Base-by-base conservation (phyloP, 768 basidiomycete genomes). In the Termitomyces titanicus region DNA sequence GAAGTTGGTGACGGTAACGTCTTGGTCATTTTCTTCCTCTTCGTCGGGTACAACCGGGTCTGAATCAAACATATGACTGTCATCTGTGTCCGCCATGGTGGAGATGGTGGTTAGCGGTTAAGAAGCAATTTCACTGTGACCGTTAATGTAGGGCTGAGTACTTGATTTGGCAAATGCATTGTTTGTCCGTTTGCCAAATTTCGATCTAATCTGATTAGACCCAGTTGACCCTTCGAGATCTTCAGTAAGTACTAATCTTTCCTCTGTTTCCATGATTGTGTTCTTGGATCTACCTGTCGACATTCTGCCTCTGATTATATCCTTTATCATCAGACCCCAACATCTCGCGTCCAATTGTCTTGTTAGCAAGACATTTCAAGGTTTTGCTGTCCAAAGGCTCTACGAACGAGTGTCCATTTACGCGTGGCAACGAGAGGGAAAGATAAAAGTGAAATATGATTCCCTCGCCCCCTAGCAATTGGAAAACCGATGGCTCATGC, bases 351-450 rank as follows among this genome's bases (percentile, higher is more conserved):
- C 63, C 0, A 61, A 76, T 6, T 86, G 83, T 63, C 77, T 84
- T 5, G 86, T 91, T 20, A 84, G 78, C 66, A 78, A 73, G 46
- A 53, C 69, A 0, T 89, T 91, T 61, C 69, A 81, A 57, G 42
- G 57, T 1, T 84, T 83, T 58, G 77, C 83, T 0, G 66, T 72
- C 2, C 72, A 77, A 10, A 57, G 67, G 27, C 72, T 92, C 22
- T 93, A 92, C 61, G 71, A 77, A 24, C 72, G 76, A 12, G 74
- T 84, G 17, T 77, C 72, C 42, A 82, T 92, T 43, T 85, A 83
- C 67, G 77, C 88, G 15, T 90, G 88, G 89, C 81, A 89, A 53
- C 84, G 73, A 60, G 78, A 84, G 31, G 78, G 76, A 13, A 92
- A 88, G 64, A 64, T 61, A 9, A 87, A 79, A 76, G 88, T 84